Evolutionary conservation across 1,284 basidiomycete species (phyloP), one percentile per base, ranked within the genome.

Genomic region (Naganishia sp.): DNA sequence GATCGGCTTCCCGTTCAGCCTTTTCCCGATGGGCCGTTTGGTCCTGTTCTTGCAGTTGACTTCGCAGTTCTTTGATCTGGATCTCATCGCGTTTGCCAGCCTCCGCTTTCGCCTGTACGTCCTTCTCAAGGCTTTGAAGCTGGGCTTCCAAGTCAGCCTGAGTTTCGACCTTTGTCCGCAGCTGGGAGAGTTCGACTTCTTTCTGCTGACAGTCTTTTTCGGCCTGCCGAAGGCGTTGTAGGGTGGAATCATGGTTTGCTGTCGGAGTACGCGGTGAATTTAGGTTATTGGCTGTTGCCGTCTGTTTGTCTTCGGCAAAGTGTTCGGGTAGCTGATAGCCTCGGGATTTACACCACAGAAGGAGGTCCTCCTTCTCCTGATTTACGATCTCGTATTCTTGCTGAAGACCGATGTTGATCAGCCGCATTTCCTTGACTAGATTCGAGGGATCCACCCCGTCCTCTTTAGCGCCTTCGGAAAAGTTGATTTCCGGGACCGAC

Each of bases 351-450:
- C 52, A 50, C 51, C 47, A 53, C 21, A 35, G 39, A 18, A 49
- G n/a, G 41, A 64, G 46, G 53, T 28, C 25, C 10, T 52, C 42
- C n/a, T 64, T 57, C 23, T 49, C 51, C 47, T 28, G 41, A 21
- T 42, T 52, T 15, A 64, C 46, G 31, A 28, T 52, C 15, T 60
- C 45, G 50, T 67, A 60, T 28, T 74, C 73, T 28, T 75, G 74
- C 11, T 77, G 69, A 4, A 79, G 66, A 51, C 77, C 76, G 63
- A 76, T 73, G 68, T 78, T 79, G 76, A 79, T 77, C 41, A 75
- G 74, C 54, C 78, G 78, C 32, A 79, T 73, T 51, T 80, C 77
- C 69, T 75, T 76, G 56, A 77, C 75, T 18, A 80, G 76, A 60
- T 80, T 80, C 69, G 73, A 69, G 3, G 73, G 75, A 52, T 77